Evolutionary conservation across 1,284 basidiomycete species (phyloP).

Genomic region (Phenoliferia sp.): DNA sequence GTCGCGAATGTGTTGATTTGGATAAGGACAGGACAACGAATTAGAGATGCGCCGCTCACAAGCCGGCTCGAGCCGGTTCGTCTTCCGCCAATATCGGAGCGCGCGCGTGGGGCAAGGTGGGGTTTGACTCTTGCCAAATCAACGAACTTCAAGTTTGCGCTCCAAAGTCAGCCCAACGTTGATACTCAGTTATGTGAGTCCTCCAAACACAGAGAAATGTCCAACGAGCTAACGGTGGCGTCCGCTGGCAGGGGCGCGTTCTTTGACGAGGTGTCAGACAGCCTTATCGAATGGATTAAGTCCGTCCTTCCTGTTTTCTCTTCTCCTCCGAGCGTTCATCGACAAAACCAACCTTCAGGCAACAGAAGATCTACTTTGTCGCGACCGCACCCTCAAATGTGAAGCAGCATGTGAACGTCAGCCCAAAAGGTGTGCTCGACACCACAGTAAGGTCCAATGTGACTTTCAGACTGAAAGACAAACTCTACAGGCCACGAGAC

Average conservation of each 20-base stretch:
- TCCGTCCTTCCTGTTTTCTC: not conserved
- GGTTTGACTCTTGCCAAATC: not conserved
- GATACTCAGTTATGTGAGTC: no score
- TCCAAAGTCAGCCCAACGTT: not conserved
- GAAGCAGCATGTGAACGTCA: not conserved
- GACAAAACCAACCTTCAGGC: not conserved
- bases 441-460: not conserved
- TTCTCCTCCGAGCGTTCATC: not conserved
- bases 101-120: no score
- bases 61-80: no score
- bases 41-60: no score
- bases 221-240: no score
- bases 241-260: conserved; percentile 39
- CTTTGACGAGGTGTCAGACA: conserved; percentile 26
- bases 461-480: not conserved
- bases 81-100: no score
- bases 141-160: not conserved
- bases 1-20: no score
- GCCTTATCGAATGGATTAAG: conserved; percentile 18
- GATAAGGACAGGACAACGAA: no score
- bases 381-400: not conserved
- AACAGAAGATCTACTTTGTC: not conserved
- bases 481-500: conserved; percentile 8
- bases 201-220: no score
- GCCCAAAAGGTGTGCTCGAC: not conserved